Evolutionary conservation across 2,329 filamentous ascomycete genomes (phyloP).

Genomic region (Fusarium camptoceras): DNA sequence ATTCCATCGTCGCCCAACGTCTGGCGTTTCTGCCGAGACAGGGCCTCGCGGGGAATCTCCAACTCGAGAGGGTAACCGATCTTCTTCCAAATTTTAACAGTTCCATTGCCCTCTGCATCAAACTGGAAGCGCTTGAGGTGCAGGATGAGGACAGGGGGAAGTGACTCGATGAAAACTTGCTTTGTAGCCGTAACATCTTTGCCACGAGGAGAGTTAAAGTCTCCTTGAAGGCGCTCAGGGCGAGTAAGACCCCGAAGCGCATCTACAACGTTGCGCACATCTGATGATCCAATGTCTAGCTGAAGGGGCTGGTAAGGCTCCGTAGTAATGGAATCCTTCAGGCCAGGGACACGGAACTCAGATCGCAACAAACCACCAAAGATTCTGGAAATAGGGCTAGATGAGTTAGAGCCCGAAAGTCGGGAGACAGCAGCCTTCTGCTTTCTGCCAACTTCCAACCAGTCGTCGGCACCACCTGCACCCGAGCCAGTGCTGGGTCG

Average conservation of each 20-base stretch:
- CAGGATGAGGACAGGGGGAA: constrained; percentile 91
- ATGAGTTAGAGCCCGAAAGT: constrained; percentile 79
- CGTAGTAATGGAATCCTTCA: constrained; percentile 90
- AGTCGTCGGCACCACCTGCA: constrained; percentile 62
- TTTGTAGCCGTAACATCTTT: constrained; percentile 85
- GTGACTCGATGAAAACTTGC: constrained; percentile 91
- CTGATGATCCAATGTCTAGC: constrained; percentile 88
- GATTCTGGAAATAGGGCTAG: constrained; percentile 91
- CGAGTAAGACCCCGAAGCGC: constrained; percentile 87
- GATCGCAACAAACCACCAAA: constrained; percentile 93
- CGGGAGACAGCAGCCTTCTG: constrained; percentile 89
- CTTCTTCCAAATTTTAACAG: constrained; percentile 99
- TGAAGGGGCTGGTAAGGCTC: constrained; percentile 96
- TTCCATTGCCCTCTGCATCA: constrained; percentile 81
- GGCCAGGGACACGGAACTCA: constrained; percentile 85
- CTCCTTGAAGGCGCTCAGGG: constrained; percentile 85
- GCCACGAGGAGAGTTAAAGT: constrained; percentile 84
- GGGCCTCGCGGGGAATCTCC: constrained; percentile 90
- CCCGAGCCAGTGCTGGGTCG: constrained; percentile 46
- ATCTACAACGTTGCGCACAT: constrained; percentile 92
- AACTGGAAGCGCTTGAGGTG: constrained; percentile 99
- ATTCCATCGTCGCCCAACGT: constrained; percentile 73
- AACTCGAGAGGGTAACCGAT: constrained; percentile 94
- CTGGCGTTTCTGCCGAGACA: constrained; percentile 78
- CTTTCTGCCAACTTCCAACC: constrained; percentile 94